Percentiles rank a stretch among this genome's conserved stretches.
These are phyloP conservation scores for Xanthoparmelia taractica DNA, from an alignment of 495 filamentous ascomycete species.

Conservation along the genomic window DNA sequence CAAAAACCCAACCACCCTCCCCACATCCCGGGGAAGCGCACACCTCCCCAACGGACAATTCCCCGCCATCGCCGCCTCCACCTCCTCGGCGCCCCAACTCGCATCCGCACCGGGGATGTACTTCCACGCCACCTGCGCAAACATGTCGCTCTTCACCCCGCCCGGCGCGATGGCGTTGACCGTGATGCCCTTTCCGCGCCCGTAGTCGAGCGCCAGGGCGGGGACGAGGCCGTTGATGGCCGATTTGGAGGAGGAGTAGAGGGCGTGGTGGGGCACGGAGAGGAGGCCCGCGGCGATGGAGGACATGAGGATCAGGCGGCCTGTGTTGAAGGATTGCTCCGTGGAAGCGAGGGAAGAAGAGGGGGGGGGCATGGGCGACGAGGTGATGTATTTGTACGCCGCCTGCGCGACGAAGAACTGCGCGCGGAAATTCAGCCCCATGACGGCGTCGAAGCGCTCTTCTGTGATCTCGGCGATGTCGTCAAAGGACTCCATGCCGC, in stretches of 20 bases:
- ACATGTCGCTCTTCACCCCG: slow-evolving; percentile 65
- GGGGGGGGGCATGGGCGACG: no score
- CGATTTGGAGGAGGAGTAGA: slow-evolving; percentile 53
- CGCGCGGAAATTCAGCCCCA: slow-evolving; percentile 65
- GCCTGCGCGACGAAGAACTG: slow-evolving; percentile 82
- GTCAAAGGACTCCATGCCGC: slow-evolving; percentile 47
- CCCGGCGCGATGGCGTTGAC: slow-evolving; percentile 61
- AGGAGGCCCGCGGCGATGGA: slow-evolving; percentile 47
- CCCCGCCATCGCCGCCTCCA: slow-evolving; percentile 37
- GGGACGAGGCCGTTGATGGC: slow-evolving; percentile 52
- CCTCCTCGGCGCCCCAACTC: slow-evolving; percentile 28
- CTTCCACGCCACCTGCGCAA: slow-evolving; percentile 54
- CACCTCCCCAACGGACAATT: slow-evolving; percentile 54
- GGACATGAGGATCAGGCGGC: slow-evolving; percentile 58
- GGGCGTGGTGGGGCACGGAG: slow-evolving; percentile 54
- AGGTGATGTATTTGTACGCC: slow-evolving; percentile 62
- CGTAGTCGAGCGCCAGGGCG: slow-evolving; percentile 47
- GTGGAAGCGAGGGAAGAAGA: no score
- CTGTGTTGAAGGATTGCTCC: slow-evolving; percentile 57
- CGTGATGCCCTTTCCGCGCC: slow-evolving; percentile 49
- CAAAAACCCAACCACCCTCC: slow-evolving; percentile 57
- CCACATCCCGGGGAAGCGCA: slow-evolving; percentile 46
- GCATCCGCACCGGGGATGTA: slow-evolving; percentile 52
- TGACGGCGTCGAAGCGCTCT: slow-evolving; percentile 68
- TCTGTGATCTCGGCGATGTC: slow-evolving; percentile 59